A percentile compares a stretch with the other conserved stretches of the same genome.
Evolutionary conservation across 2,329 filamentous ascomycete genomes (phyloP).

Genomic region (Exophiala oligosperma): DNA sequence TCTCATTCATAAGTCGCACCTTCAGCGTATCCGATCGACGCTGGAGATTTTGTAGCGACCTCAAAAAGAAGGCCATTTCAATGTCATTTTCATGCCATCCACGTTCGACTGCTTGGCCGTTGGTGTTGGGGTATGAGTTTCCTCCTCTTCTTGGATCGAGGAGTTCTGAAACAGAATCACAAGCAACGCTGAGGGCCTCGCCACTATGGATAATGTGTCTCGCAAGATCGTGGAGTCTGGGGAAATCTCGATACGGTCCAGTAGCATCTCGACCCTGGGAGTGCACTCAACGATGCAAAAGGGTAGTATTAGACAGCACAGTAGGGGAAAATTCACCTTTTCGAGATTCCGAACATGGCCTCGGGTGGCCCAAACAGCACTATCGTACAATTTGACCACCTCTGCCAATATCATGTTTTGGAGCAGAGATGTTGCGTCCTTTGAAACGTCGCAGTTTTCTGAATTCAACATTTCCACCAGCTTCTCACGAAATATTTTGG

Average conservation of each 20-base stretch:
- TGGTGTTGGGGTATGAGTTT: not conserved
- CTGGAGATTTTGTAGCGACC: conserved; percentile 32
- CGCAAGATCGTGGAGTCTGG: conserved; percentile 34
- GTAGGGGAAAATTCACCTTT: conserved; percentile 27
- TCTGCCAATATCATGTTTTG: conserved; percentile 31
- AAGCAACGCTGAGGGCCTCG: conserved; percentile 36
- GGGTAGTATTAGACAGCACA: not conserved
- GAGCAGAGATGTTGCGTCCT: conserved; percentile 9
- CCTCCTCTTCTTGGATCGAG: conserved; percentile 2
- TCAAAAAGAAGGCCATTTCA: conserved; percentile 26
- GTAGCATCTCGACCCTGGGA: conserved; percentile 7
- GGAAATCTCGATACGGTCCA: conserved; percentile 21
- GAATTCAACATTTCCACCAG: conserved; percentile 9
- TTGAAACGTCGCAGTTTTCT: not conserved
- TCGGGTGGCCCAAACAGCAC: conserved; percentile 34
- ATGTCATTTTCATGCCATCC: conserved; percentile 25
- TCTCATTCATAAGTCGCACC: conserved; percentile 37
- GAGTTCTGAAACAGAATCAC: conserved; percentile 31
- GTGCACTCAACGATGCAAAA: not conserved
- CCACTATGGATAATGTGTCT: conserved; percentile 36
- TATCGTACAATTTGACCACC: conserved; percentile 30
- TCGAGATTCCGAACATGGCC: conserved; percentile 34
- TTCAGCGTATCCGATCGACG: conserved; percentile 32
- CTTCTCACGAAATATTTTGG: not conserved
- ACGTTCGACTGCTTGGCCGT: not conserved